A percentile compares a stretch with the other conserved stretches of the same genome.
These are phyloP conservation scores for Globisporangium emineosum DNA, from an alignment of 352 stramenopile genomes.

Conservation along the genomic window DNA sequence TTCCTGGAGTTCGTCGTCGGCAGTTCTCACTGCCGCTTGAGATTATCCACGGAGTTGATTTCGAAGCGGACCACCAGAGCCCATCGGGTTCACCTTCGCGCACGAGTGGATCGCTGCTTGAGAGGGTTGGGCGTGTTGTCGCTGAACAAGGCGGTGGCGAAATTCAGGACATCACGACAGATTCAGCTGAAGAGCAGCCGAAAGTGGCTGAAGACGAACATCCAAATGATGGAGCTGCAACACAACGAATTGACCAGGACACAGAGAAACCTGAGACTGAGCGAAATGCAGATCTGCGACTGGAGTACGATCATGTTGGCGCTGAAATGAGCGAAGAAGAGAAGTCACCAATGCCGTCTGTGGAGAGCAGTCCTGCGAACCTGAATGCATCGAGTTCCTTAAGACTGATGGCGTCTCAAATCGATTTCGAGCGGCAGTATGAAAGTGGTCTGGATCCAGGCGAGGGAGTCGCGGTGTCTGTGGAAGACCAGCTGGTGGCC, in stretches of 20 bases:
- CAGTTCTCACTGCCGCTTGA: slow-evolving; percentile 37
- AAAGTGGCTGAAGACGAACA: slow-evolving; percentile 19
- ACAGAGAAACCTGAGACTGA: slow-evolving; percentile 25
- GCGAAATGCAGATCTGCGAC: slow-evolving; percentile 7
- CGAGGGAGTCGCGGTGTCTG: slow-evolving; percentile 49
- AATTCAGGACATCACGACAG: slow-evolving; percentile 75
- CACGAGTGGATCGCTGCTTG: slow-evolving; percentile 44
- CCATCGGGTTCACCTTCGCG: slow-evolving; percentile 17
- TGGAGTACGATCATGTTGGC: slow-evolving; percentile 9
- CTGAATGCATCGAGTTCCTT: slow-evolving; percentile 7
- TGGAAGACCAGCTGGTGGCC: slow-evolving; percentile 63
- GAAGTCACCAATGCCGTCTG: slow-evolving; percentile 4
- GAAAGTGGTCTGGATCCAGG: slow-evolving; percentile 70
- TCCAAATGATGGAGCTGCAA: slow-evolving; percentile 4
- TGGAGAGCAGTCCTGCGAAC: slow-evolving; percentile 8
- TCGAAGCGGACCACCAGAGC: slow-evolving; percentile 23
- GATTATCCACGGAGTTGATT: slow-evolving; percentile 36
- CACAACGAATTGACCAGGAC: slow-evolving; percentile 10
- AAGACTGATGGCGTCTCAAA: slow-evolving; percentile 20
- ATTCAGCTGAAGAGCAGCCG: slow-evolving; percentile 22
- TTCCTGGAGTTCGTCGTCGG: slow-evolving; percentile 11
- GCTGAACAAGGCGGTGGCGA: slow-evolving; percentile 71
- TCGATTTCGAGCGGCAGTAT: slow-evolving; percentile 29
- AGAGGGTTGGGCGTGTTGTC: slow-evolving; percentile 68
- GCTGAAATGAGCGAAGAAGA: slow-evolving; percentile 14